Conservation (phyloP, 2,329 filamentous ascomycete genomes). For the Davidsoniella neocaledoniae region DNA sequence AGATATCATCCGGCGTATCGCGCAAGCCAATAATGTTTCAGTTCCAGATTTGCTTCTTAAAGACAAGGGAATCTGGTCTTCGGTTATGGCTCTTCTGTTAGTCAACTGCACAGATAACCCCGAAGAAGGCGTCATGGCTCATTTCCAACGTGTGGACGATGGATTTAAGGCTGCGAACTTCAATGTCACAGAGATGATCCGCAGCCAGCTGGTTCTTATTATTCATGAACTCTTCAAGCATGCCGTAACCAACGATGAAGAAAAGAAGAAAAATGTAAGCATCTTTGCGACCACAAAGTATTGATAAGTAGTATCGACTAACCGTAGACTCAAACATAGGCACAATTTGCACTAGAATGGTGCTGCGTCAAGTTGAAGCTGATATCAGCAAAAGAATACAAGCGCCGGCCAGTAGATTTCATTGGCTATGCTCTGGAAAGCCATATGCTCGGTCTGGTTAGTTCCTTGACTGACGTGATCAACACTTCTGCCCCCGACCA, state of each 20-base stretch:
- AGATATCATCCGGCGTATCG: constrained; percentile 68
- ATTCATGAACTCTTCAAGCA: constrained; percentile 68
- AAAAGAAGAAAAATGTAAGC: constrained; percentile 40
- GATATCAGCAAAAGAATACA: constrained; percentile 23
- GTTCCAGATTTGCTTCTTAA: neutral
- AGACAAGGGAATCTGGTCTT: constrained; percentile 32
- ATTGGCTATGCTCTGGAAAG: constrained; percentile 63
- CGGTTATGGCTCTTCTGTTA: constrained; percentile 42
- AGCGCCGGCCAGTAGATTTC: constrained; percentile 35
- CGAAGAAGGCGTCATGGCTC: constrained; percentile 50
- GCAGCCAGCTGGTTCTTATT: constrained; percentile 56
- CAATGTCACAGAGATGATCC: constrained; percentile 51
- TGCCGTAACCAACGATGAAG: constrained; percentile 49
- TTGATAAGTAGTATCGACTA: too few species aligned
- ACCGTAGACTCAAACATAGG: neutral
- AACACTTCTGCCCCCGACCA: constrained; percentile 43
- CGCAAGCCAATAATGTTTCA: constrained; percentile 39
- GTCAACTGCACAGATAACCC: constrained; percentile 38
- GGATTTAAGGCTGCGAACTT: constrained; percentile 42
- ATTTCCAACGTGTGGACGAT: constrained; percentile 50
- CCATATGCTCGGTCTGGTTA: constrained; percentile 75
- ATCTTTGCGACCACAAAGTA: neutral
- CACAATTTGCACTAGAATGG: constrained; percentile 26
- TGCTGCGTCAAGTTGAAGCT: constrained; percentile 26
- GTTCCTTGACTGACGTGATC: constrained; percentile 61